Base-by-base conservation (phyloP, 202 grass and related monocot species). In the Panicum hallii region DNA sequence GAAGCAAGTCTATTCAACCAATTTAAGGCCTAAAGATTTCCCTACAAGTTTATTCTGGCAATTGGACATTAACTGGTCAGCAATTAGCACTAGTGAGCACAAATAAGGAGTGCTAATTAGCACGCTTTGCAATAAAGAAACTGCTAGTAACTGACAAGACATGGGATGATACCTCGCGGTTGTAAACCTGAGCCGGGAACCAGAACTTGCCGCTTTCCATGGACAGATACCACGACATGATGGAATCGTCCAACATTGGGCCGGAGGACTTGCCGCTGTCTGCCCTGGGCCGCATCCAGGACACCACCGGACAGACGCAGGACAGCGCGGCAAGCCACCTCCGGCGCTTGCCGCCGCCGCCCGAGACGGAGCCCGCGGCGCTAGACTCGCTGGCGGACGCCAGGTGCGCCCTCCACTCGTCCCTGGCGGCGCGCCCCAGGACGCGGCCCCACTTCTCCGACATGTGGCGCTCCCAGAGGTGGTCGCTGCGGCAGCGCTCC, bases 181-280 rank as follows among this genome's bases (percentile, higher is more conserved):
- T 99, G 91, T 99, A 99, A 69, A 99, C 97, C 63, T 99, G 97
- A 32, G 97, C 97, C 11, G 97, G 97, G 76, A 99, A 99, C 97
- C 93, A 99, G 50, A 94, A 92, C 55, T 90, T 92, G 66, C 97
- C 93, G 71, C 84, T 91, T 63, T 99, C 90, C 84, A 99, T 56
- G 64, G 94, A 94, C 30, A 92, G 81, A 55, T 99, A 99, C 88
- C 97, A 92, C 38, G 97, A 92, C 97, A 96, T 94, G 60, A 96
- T 11, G 32, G 97, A 91, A 77, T 91, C 83, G 32, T 92, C 91
- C 54, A 81, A 75, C 85, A 78, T 71, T 20, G 86, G 88, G 48
- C 73, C 80, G 14, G 57, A 78, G 30, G 57, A 45, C 62, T 74
- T 90, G 67, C 34, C 76, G 49, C 70, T 68, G 53, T 83, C 75